Evolutionary conservation across 2,329 filamentous ascomycete genomes (phyloP).

Genomic region (Ilyonectria mors-panacis): DNA sequence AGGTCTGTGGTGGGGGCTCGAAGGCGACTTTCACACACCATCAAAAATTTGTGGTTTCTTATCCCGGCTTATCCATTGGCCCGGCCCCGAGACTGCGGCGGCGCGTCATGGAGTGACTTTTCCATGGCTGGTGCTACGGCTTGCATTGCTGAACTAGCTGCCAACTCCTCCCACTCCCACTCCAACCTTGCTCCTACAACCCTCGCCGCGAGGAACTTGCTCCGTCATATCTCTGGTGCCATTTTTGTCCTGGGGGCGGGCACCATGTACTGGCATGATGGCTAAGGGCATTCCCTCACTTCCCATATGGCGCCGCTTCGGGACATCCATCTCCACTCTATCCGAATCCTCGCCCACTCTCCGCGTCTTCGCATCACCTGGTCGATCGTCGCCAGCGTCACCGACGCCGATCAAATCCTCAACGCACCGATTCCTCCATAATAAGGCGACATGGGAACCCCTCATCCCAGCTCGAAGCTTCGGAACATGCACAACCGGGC

Average conservation of each 20-base stretch:
- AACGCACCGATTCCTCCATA: slow-evolving; percentile 28
- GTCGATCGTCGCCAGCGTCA: slow-evolving; percentile 28
- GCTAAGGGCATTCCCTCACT: slow-evolving; percentile 57
- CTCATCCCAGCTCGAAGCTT: slow-evolving; percentile 12
- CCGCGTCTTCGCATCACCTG: slow-evolving; percentile 33
- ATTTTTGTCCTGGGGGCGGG: slow-evolving; percentile 43
- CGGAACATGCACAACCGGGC: background rate
- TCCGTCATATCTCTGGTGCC: slow-evolving; percentile 35
- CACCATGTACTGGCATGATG: slow-evolving; percentile 60
- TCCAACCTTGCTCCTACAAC: slow-evolving; percentile 32
- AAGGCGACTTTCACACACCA: slow-evolving; percentile 42
- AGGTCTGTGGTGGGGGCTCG: slow-evolving; percentile 43
- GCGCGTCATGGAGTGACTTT: slow-evolving; percentile 59
- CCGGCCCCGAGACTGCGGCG: slow-evolving; percentile 33
- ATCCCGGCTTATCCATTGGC: slow-evolving; percentile 60
- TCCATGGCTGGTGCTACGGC: slow-evolving; percentile 28
- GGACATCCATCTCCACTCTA: slow-evolving; percentile 48
- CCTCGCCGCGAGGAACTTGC: slow-evolving; percentile 26
- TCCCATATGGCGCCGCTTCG: slow-evolving; percentile 54
- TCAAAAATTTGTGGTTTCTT: slow-evolving; percentile 59
- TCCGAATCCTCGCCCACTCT: slow-evolving; percentile 40
- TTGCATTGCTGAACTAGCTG: slow-evolving; percentile 30
- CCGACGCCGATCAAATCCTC: slow-evolving; percentile 24
- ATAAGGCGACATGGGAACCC: slow-evolving; percentile 22
- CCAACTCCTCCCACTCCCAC: slow-evolving; percentile 32